These are phyloP conservation scores for Sarocladium brachiariae DNA, from an alignment of 2,329 filamentous ascomycete species.

Conservation along the genomic window DNA sequence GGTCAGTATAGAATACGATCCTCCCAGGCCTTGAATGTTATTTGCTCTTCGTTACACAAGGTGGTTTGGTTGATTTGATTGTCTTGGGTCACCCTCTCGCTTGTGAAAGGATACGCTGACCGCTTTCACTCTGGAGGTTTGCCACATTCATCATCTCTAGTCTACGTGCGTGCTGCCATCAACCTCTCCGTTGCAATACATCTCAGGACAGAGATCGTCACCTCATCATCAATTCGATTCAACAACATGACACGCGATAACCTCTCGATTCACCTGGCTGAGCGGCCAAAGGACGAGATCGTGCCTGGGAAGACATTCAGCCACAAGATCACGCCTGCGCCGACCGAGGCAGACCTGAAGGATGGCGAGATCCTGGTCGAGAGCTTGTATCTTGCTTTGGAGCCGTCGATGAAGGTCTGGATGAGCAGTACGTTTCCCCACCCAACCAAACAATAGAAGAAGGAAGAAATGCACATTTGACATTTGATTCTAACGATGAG, in stretches of 20 bases:
- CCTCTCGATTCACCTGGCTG: constrained; percentile 51
- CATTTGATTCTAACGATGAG: constrained; percentile 2
- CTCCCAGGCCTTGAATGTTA: too few species aligned
- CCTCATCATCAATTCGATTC: neutral
- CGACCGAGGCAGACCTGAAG: constrained; percentile 46
- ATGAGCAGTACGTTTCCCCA: constrained; percentile 44
- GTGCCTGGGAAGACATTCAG: constrained; percentile 60
- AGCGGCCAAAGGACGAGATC: constrained; percentile 55
- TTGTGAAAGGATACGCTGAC: too few species aligned
- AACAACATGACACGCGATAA: constrained; percentile 36
- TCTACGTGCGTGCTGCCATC: too few species aligned
- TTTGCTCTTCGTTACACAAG: too few species aligned
- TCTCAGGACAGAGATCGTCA: too few species aligned
- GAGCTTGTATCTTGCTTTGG: constrained; percentile 58
- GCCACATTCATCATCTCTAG: too few species aligned
- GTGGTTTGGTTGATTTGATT: too few species aligned
- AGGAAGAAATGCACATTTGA: too few species aligned
- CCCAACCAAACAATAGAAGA: neutral
- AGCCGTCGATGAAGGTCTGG: constrained; percentile 73
- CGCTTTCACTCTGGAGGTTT: too few species aligned
- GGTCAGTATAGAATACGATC: too few species aligned
- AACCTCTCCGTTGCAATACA: too few species aligned
- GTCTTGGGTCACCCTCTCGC: too few species aligned
- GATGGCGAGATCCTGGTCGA: constrained; percentile 59
- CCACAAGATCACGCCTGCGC: constrained; percentile 42